These are phyloP conservation scores for Aspergillus ostianus DNA, from an alignment of 495 filamentous ascomycete genomes.

Conservation along the genomic window DNA sequence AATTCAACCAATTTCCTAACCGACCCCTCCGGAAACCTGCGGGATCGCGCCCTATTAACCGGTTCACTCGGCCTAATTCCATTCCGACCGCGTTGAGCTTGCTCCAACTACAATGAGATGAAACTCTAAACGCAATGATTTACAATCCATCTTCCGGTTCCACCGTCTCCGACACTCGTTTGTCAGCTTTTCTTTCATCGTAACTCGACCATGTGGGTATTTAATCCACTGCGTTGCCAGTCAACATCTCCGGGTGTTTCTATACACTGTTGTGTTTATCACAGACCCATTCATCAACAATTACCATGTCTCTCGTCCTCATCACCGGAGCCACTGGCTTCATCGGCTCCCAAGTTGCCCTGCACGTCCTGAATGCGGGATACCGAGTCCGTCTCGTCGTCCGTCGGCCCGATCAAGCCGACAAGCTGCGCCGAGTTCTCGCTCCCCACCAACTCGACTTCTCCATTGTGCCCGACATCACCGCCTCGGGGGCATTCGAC, in stretches of 20 bases:
- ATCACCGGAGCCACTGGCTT: slow-evolving; percentile 35
- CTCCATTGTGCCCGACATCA: slow-evolving; percentile 47
- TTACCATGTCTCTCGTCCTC: slow-evolving; percentile 18
- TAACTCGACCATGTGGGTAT: too few species aligned
- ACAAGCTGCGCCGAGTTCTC: slow-evolving; percentile 19
- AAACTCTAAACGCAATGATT: too few species aligned
- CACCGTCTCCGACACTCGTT: too few species aligned
- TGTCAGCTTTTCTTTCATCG: too few species aligned
- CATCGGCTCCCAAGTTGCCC: slow-evolving; percentile 33
- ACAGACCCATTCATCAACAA: neutral
- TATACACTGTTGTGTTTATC: too few species aligned
- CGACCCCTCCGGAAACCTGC: too few species aligned
- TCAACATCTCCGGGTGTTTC: too few species aligned
- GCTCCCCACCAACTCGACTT: slow-evolving; percentile 31
- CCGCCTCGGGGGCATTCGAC: slow-evolving; percentile 42
- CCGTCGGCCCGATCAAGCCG: slow-evolving; percentile 24
- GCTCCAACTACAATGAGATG: too few species aligned
- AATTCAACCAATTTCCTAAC: too few species aligned
- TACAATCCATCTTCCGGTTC: neutral
- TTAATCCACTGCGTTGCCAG: neutral
- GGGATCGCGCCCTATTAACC: too few species aligned
- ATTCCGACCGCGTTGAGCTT: too few species aligned
- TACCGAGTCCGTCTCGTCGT: slow-evolving; percentile 23
- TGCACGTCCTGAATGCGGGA: slow-evolving; percentile 20
- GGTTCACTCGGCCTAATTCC: too few species aligned